phyloP scores from a whole-genome alignment of 139 green algal genomes.

The Chlamydomonas sp. region DNA sequence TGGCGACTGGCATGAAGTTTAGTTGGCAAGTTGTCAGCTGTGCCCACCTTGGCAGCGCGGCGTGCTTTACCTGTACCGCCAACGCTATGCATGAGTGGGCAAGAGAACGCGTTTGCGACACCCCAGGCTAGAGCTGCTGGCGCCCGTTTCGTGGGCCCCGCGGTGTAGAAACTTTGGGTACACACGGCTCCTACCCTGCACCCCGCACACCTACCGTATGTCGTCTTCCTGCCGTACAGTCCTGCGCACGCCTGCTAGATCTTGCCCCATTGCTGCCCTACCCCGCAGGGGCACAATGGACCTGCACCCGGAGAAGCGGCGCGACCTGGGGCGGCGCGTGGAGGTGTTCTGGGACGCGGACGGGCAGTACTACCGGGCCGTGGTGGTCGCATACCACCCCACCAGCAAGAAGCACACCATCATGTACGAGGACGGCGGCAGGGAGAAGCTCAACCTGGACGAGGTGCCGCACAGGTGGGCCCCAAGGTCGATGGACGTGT shows the following conservation, averaged over 20 bases:
- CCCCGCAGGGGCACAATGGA: constrained; percentile 68
- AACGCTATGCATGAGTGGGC: too few relatives aligned
- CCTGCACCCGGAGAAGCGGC: constrained; percentile 59
- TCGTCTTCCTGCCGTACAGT: too few relatives aligned
- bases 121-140: too few relatives aligned
- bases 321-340: constrained; percentile 57
- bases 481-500: too few relatives aligned
- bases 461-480: constrained; percentile 45
- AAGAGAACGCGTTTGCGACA: too few relatives aligned
- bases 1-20: too few relatives aligned
- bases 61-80: too few relatives aligned
- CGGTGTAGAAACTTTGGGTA: too few relatives aligned
- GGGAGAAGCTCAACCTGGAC: constrained; percentile 67
- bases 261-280: background rate
- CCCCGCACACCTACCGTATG: background rate
- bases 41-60: too few relatives aligned
- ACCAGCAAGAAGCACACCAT: constrained; percentile 71
- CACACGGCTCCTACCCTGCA: too few relatives aligned
- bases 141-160: too few relatives aligned
- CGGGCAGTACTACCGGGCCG: constrained; percentile 74
- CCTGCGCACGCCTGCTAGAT: background rate
- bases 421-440: constrained; percentile 81
- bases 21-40: too few relatives aligned
- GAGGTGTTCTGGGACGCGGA: constrained; percentile 85
- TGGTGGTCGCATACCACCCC: constrained; percentile 71